These are phyloP conservation scores for Vicia villosa DNA, from an alignment of 306 rosid genomes.

Conservation along the genomic window DNA sequence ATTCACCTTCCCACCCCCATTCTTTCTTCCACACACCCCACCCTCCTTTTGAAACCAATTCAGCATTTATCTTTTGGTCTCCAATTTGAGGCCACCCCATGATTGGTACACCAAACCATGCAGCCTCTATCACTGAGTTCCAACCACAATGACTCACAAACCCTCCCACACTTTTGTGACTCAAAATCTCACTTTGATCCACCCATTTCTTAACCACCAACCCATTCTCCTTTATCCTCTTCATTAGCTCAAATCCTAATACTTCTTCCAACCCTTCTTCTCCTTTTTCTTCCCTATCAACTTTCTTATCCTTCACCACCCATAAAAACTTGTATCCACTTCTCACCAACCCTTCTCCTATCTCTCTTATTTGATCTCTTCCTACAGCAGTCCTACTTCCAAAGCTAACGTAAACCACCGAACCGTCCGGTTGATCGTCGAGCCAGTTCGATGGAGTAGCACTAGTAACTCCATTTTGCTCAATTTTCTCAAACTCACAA, in stretches of 20 bases:
- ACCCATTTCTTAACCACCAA: constrained; percentile 17
- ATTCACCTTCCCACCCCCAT: constrained; percentile 59
- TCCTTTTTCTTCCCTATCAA: constrained; percentile 50
- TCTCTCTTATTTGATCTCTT: constrained; percentile 54
- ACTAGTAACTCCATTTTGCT: too few relatives aligned
- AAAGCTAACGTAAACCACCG: constrained; percentile 60
- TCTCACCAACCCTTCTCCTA: constrained; percentile 49
- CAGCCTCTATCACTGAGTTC: constrained; percentile 16
- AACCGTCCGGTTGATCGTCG: constrained; percentile 38
- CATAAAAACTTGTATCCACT: constrained; percentile 59
- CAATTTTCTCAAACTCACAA: constrained; percentile 48
- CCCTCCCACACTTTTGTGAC: constrained; percentile 8
- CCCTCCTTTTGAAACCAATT: constrained; percentile 43
- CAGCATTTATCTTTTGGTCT: constrained; percentile 61
- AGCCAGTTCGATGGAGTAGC: constrained; percentile 41
- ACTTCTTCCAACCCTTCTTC: constrained; percentile 8
- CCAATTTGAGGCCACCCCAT: constrained; percentile 65
- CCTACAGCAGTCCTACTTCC: constrained; percentile 52
- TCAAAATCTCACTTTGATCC: constrained; percentile 8
- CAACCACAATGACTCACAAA: constrained; percentile 27
- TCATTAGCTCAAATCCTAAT: neutral
- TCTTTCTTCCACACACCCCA: constrained; percentile 55
- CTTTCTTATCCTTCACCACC: constrained; percentile 59
- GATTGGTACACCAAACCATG: constrained; percentile 49
- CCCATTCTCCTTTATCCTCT: neutral